phyloP scores from a whole-genome alignment of 2,329 filamentous ascomycete genomes.

The Botryotinia narcissicola region DNA sequence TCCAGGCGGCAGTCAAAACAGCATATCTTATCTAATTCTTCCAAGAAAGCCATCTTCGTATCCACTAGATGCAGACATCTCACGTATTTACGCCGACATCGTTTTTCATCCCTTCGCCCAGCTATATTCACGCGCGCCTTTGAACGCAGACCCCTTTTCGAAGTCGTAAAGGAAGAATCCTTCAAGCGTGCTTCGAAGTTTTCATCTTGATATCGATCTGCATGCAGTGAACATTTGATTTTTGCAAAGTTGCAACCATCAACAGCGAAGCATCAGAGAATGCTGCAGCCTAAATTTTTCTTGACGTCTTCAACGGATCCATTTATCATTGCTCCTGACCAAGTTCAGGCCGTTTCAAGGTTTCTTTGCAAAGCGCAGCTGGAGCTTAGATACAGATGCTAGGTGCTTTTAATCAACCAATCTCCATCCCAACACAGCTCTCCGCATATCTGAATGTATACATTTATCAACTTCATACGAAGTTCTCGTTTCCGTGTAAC shows the following conservation, averaged over 20 bases:
- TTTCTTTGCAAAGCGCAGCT: conserved; percentile 5
- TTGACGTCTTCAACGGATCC: not conserved
- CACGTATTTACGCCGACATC: not conserved
- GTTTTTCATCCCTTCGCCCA: not conserved
- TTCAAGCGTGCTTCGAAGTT: not conserved
- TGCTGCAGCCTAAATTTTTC: conserved; percentile 16
- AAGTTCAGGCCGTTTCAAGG: conserved; percentile 7
- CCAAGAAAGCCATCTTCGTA: conserved; percentile 14
- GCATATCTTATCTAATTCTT: not conserved
- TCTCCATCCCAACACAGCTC: conserved; percentile 14
- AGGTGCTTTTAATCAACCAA: conserved; percentile 8
- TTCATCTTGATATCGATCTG: not conserved
- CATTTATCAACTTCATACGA: not conserved
- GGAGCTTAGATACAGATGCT: conserved; percentile 7
- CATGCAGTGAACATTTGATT: not conserved
- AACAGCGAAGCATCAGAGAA: not conserved
- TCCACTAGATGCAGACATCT: not conserved
- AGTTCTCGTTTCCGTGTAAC: conserved; percentile 11
- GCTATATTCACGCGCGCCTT: conserved; percentile 2
- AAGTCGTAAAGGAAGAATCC: conserved; percentile 20
- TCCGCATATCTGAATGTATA: conserved; percentile 16
- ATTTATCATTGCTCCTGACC: conserved; percentile 3
- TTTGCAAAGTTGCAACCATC: conserved; percentile 21
- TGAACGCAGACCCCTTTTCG: conserved; percentile 10
- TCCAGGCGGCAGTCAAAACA: conserved; percentile 11